Base-by-base conservation (phyloP, 2,329 filamentous ascomycete species). In the Colletotrichum cuscutae region DNA sequence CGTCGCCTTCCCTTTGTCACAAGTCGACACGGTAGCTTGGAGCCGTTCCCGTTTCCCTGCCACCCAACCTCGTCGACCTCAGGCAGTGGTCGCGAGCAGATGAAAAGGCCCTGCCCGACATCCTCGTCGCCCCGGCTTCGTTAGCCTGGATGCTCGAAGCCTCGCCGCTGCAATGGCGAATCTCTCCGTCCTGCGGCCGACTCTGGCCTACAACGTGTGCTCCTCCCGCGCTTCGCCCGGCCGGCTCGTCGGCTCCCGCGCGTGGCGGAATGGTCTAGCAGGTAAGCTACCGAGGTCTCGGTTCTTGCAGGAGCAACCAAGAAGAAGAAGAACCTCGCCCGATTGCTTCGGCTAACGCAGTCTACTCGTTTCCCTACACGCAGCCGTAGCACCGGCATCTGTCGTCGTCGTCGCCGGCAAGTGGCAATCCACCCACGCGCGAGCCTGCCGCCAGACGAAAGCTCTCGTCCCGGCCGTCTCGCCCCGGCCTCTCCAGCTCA, bases 371-470 rank as follows among this genome's bases (percentile, higher is more conserved):
- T 3, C 68, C 28, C 54, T 24, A 26, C 54, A 63, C 26, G 2
- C 30, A 74, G 70, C 68, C 52, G 59, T 30, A 15, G 54, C 67
- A 13, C 63, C 69, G 26, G 32, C 46, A 42, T 46, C 32, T 24
- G 11, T 68, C 13, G 65, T 32, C 13, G 65, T 32, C 30, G 8
- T 30, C 62, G 61, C 46, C 11, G 59, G 76, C 42, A 79, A 79
- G 53, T 80, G 80, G 65, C 80, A 83, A 74, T 86, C 84, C 84
- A 82, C 85, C 74, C 81, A 79, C 74, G 82, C 82, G 24, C 74
- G 76, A 30, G 75, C 42, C 42, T 8, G 78, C 37, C 73, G 78
- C 63, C 78, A 78, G 67, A 78, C 77, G 58, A 77, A 75, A 53
- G 78, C 78, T 71, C 73, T 78, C 24, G 78, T 80, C 19, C 75